phyloP scores from a whole-genome alignment of 1,284 basidiomycete genomes.

The Pterulicium gracile region DNA sequence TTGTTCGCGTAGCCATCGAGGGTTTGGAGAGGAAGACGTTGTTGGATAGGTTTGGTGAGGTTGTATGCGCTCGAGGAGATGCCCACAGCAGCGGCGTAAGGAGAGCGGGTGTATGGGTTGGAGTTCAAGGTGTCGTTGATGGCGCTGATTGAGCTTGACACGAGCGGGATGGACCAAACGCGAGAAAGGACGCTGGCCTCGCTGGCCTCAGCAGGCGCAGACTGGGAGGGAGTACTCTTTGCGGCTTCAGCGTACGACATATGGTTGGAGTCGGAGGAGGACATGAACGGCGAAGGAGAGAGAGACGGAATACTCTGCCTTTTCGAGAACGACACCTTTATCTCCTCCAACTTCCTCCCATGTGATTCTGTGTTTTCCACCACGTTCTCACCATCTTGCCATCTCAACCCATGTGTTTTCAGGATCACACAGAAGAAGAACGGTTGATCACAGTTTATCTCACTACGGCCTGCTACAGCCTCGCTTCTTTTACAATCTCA shows the following conservation, averaged over 20 bases:
- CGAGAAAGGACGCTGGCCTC: slow-evolving; percentile 52
- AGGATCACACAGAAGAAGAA: too few relatives aligned
- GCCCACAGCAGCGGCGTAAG: slow-evolving; percentile 52
- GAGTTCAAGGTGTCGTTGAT: slow-evolving; percentile 47
- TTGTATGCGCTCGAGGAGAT: slow-evolving; percentile 16
- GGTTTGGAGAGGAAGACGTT: slow-evolving; percentile 28
- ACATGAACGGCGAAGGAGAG: background rate
- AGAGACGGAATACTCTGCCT: background rate
- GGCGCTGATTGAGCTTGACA: slow-evolving; percentile 49
- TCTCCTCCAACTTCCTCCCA: background rate
- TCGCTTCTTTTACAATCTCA: too few relatives aligned
- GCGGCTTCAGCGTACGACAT: background rate
- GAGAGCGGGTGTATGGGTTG: slow-evolving; percentile 49
- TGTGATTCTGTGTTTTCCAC: background rate
- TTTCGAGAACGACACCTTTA: background rate
- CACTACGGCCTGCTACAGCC: too few relatives aligned
- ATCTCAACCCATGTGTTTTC: background rate
- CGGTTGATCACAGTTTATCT: too few relatives aligned
- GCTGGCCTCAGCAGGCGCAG: slow-evolving; percentile 21
- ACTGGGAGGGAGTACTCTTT: too few relatives aligned
- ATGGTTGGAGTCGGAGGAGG: background rate
- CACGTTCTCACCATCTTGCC: background rate
- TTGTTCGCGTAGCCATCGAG: slow-evolving; percentile 58
- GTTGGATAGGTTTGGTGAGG: background rate
- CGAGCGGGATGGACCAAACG: slow-evolving; percentile 57